Base-by-base conservation (phyloP, 371 early-diverging fungal genomes). In the Rhizopus arrhizus region DNA sequence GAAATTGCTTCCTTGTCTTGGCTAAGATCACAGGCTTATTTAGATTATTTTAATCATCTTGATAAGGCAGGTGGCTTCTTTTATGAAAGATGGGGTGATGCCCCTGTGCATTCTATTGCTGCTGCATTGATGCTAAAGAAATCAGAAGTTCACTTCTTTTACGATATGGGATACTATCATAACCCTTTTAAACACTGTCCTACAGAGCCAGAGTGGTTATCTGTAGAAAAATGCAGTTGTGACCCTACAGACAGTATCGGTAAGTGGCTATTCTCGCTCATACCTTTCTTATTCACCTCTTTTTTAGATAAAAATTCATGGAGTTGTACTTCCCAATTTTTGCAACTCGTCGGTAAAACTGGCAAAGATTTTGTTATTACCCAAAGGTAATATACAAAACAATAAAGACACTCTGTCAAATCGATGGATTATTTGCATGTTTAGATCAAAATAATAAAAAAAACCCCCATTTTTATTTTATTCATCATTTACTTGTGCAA, bases 41-140 rank as follows among this genome's bases (percentile, higher is more conserved):
- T 98, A 62, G 83, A 93, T 40, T 89, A 82, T 41, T 73, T 81
- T 15, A 68, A 69, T 52, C 51, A 69, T 61, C 70, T 98, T 42
- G 97, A 98, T 64, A 75, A 77, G 45, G 73, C 83, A 5, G 96
- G 96, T 15, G 95, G 96, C 0, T 98, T 96, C 83, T 97, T 92
- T 69, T 97, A 96, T 68, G 96, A 97, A 69, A 75, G 82, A 41
- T 98, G 97, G 97, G 97, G 98, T 15, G 98, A 97, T 84, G 98
- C 97, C 12, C 98, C 98, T 5, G 90, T 98, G 3, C 99, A 97
- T 64, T 92, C 94, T 7, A 78, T 99, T 48, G 97, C 95, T 3
- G 93, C 89, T 1, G 89, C 91, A 0, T 56, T 98, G 66, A 84
- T 95, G 82, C 70, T 97, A 29, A 77, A 83, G 32, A 87, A 85